A percentile compares a stretch with the other conserved stretches of the same genome.
These are phyloP conservation scores for Thoreauomyces humboldtii DNA, from an alignment of 192 early-diverging fungal genomes.

Conservation along the genomic window DNA sequence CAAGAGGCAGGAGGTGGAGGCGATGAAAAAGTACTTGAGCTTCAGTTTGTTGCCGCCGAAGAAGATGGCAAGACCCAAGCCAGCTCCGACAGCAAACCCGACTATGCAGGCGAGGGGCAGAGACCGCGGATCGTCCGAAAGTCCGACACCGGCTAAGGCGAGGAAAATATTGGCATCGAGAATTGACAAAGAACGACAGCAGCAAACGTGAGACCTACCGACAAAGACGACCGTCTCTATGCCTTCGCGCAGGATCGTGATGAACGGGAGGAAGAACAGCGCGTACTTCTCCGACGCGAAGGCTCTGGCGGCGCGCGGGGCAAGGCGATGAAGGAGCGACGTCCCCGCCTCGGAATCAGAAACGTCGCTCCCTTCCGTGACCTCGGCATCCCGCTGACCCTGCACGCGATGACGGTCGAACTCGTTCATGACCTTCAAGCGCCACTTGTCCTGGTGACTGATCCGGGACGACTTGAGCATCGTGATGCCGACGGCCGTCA, in stretches of 20 bases:
- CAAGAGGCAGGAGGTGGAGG: constrained; percentile 69
- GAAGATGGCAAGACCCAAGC: constrained; percentile 76
- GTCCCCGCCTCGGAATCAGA: neutral
- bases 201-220: too few relatives aligned
- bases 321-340: neutral
- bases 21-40: constrained; percentile 77
- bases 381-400: neutral
- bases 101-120: constrained; percentile 78
- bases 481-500: constrained; percentile 77
- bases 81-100: constrained; percentile 64
- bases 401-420: constrained; percentile 20
- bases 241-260: constrained; percentile 84
- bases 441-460: constrained; percentile 33
- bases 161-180: constrained; percentile 85
- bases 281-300: constrained; percentile 29
- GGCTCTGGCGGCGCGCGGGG: neutral
- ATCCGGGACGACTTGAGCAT: constrained; percentile 62
- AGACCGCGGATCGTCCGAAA: constrained; percentile 58
- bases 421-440: constrained; percentile 36
- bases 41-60: constrained; percentile 63
- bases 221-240: constrained; percentile 87
- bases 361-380: too few relatives aligned
- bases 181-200: too few relatives aligned
- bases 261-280: constrained; percentile 80
- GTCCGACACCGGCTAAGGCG: constrained; percentile 75